Base-by-base conservation (phyloP, 306 rosid species). In the Neltuma alba region DNA sequence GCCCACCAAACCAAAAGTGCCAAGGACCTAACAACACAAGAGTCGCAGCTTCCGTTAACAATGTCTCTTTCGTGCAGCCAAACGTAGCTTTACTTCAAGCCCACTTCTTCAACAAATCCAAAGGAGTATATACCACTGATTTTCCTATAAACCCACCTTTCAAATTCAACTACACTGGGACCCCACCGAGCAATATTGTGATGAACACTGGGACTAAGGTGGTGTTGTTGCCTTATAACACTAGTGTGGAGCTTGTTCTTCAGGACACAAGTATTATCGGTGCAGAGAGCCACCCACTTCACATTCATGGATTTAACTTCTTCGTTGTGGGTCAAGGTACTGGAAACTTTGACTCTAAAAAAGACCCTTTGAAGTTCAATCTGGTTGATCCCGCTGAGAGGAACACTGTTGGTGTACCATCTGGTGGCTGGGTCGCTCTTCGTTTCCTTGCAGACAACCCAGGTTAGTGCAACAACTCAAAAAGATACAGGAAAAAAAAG, bases 211-310 rank as follows among this genome's bases (percentile, higher is more conserved):
- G 92, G 72, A 86, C 92, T 2, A 86, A 88, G 45, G 86, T 78
- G 48, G 84, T 54, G 73, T 76, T 34, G 66, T 79, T 88, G 40
- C 83, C 89, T 8, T 88, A 79, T 45, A 88, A 88, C 31, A 36
- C 87, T 7, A 84, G 70, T 30, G 89, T 88, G 76, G 89, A 86
- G 80, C 8, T 88, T 37, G 78, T 86, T 25, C 45, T 88, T 78
- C 89, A 88, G 75, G 92, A 86, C 82, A 88, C 89, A 9, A 84
- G 92, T 78, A 84, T 88, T 8, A 58, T 86, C 76, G 80, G 63
- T 2, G 87, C 92, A 1, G 85, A 84, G 82, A 88, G 89, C 78
- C 91, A 88, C 66, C 91, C 91, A 10, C 89, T 88, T 82, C 89
- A 88, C 48, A 82, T 88, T 66, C 92, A 88, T 72, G 92, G 92